Conservation (phyloP, 805 yeast genomes). For the Yarrowia deformans region DNA sequence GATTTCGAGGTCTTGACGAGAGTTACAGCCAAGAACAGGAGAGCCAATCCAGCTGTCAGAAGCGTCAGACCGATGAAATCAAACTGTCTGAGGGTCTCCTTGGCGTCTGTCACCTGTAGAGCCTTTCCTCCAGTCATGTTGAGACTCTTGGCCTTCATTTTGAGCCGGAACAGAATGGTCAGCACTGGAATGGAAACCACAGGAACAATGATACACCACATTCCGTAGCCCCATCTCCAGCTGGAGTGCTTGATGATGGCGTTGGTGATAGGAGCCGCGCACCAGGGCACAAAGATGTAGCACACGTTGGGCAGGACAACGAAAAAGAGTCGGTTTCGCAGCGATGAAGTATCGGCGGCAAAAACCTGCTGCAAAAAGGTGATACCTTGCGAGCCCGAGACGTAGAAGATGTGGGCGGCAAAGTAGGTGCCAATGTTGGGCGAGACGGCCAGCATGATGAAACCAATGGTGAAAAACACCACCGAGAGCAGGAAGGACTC, state of each 20-base stretch:
- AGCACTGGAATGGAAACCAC: constrained; percentile 41
- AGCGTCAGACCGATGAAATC: constrained; percentile 71
- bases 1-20: constrained; percentile 63
- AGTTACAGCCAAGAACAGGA: constrained; percentile 74
- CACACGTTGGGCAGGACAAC: constrained; percentile 52
- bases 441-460: constrained; percentile 52
- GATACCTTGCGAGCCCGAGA: constrained; percentile 53
- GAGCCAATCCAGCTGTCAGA: constrained; percentile 63
- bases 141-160: constrained; percentile 3
- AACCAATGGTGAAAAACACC: constrained; percentile 50
- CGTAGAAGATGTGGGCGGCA: constrained; percentile 39
- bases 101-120: background rate
- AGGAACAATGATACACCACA: constrained; percentile 58
- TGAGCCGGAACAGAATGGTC: constrained; percentile 9
- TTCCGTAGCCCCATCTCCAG: constrained; percentile 65
- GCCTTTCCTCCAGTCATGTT: constrained; percentile 8
- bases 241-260: constrained; percentile 48
- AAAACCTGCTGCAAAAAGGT: constrained; percentile 51
- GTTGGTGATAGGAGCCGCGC: constrained; percentile 51
- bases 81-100: constrained; percentile 60
- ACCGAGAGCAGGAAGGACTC: constrained; percentile 51
- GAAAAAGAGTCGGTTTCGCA: constrained; percentile 54
- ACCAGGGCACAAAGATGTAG: constrained; percentile 53
- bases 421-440: constrained; percentile 48
- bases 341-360: constrained; percentile 52